Evolutionary conservation across 768 basidiomycete genomes (phyloP).

Genomic region (Leccinum truebloodii): DNA sequence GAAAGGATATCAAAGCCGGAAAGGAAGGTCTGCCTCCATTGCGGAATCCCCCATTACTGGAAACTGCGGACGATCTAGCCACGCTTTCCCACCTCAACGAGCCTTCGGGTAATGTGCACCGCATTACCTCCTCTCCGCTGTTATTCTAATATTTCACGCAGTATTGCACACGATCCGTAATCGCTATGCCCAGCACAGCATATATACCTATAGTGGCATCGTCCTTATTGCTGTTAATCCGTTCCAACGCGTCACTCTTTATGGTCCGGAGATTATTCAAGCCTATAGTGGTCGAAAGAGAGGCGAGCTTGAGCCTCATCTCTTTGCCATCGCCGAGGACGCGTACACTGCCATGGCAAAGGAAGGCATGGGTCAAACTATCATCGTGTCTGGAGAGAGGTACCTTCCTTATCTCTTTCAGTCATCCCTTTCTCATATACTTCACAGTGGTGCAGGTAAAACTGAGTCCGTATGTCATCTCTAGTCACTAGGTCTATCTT

Average conservation of each 20-base stretch:
- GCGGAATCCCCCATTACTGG: slow-evolving; percentile 93
- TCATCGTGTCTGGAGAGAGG: slow-evolving; percentile 99
- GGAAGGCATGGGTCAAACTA: slow-evolving; percentile 94
- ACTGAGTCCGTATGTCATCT: slow-evolving; percentile 80
- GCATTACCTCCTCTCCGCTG: neutral
- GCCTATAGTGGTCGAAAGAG: slow-evolving; percentile 90
- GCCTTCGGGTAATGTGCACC: slow-evolving; percentile 72
- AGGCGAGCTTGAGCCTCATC: slow-evolving; percentile 95
- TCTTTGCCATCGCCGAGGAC: slow-evolving; percentile 99
- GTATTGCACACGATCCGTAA: slow-evolving; percentile 97
- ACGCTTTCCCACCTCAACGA: slow-evolving; percentile 98
- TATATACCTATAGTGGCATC: slow-evolving; percentile 99
- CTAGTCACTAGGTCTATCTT: slow-evolving; percentile 1
- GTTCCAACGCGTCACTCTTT: slow-evolving; percentile 95
- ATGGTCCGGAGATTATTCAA: slow-evolving; percentile 96
- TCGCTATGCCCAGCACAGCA: slow-evolving; percentile 95
- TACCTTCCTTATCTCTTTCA: slow-evolving; percentile 36
- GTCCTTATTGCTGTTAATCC: slow-evolving; percentile 99
- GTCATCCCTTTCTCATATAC: slow-evolving; percentile 13
- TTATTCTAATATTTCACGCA: slow-evolving; percentile 32
- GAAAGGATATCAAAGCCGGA: slow-evolving; percentile 76
- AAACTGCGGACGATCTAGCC: slow-evolving; percentile 97
- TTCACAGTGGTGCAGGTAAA: slow-evolving; percentile 93
- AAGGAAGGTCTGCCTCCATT: slow-evolving; percentile 85
- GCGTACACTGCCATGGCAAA: slow-evolving; percentile 97